Evolutionary conservation across 2,329 filamentous ascomycete genomes (phyloP).

Genomic region (Pyrenochaeta sp.): DNA sequence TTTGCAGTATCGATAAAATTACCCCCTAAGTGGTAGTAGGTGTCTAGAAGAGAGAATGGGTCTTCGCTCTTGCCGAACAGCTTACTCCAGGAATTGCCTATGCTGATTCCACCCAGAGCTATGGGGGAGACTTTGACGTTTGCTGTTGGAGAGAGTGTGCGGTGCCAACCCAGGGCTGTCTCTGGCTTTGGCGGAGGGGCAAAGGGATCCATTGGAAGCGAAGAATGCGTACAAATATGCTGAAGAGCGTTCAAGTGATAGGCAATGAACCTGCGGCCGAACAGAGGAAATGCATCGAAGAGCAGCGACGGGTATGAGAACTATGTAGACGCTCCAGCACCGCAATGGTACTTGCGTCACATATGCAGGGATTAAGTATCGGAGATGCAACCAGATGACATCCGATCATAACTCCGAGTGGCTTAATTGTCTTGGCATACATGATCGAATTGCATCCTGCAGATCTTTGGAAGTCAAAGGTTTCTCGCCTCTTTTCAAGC

Average conservation of each 20-base stretch:
- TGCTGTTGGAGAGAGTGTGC: constrained; percentile 58
- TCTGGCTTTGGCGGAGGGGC: constrained; percentile 17
- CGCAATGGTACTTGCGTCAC: constrained; percentile 1
- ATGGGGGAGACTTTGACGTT: constrained; percentile 60
- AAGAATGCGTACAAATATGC: background rate
- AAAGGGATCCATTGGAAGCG: constrained; percentile 3
- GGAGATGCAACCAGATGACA: constrained; percentile 15
- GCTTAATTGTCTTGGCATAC: constrained; percentile 5
- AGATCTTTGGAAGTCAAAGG: constrained; percentile 11
- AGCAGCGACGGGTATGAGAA: background rate
- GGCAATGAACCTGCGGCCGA: background rate
- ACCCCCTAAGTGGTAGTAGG: constrained; percentile 71
- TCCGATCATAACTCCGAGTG: constrained; percentile 2
- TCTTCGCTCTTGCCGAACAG: constrained; percentile 61
- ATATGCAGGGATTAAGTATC: background rate
- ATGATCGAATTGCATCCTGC: constrained; percentile 2
- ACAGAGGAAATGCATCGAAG: background rate
- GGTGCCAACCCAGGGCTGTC: constrained; percentile 61
- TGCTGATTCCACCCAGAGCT: constrained; percentile 61
- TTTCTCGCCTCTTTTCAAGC: constrained; percentile 17
- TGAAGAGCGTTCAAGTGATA: too few species aligned
- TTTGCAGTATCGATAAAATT: constrained; percentile 75
- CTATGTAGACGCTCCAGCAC: background rate
- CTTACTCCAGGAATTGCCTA: constrained; percentile 56
- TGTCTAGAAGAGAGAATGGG: constrained; percentile 71